A percentile compares a stretch with the other conserved stretches of the same genome.
Conservation (phyloP, 371 early-diverging fungal genomes). For the Rhizopus stolonifer region DNA sequence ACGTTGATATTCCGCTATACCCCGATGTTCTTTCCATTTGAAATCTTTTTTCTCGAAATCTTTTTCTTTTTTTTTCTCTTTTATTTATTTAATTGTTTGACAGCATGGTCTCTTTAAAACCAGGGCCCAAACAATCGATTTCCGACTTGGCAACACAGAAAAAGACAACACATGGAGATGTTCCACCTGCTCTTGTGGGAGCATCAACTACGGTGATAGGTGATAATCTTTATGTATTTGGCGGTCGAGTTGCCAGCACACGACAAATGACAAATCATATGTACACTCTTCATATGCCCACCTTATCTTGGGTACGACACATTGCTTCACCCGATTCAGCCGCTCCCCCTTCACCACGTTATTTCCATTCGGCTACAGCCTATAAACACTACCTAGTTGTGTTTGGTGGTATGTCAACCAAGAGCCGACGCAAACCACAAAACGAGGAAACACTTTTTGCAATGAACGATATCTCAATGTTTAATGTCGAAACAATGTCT, state of each 20-base stretch:
- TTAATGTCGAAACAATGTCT: constrained; percentile 58
- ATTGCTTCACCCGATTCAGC: constrained; percentile 25
- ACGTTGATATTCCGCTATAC: too few relatives aligned
- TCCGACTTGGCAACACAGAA: constrained; percentile 21
- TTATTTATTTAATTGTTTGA: too few relatives aligned
- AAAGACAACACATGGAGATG: constrained; percentile 45
- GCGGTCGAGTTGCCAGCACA: constrained; percentile 59
- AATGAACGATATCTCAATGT: constrained; percentile 69
- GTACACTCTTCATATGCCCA: constrained; percentile 55
- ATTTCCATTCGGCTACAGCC: constrained; percentile 75
- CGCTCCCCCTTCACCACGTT: constrained; percentile 47
- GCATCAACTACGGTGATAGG: constrained; percentile 59
- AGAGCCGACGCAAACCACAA: not conserved
- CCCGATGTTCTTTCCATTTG: too few relatives aligned
- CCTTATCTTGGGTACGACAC: constrained; percentile 50
- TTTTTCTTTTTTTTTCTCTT: too few relatives aligned
- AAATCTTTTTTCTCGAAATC: too few relatives aligned
- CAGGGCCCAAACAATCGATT: constrained; percentile 15
- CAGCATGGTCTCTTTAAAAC: not conserved
- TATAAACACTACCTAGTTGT: constrained; percentile 53
- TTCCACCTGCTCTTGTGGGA: constrained; percentile 72
- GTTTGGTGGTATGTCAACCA: constrained; percentile 64
- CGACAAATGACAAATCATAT: constrained; percentile 59
- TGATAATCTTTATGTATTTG: constrained; percentile 63
- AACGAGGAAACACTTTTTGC: constrained; percentile 47